Conservation (phyloP, 352 stramenopile genomes). For the Globisporangium rhizosaccharum region DNA sequence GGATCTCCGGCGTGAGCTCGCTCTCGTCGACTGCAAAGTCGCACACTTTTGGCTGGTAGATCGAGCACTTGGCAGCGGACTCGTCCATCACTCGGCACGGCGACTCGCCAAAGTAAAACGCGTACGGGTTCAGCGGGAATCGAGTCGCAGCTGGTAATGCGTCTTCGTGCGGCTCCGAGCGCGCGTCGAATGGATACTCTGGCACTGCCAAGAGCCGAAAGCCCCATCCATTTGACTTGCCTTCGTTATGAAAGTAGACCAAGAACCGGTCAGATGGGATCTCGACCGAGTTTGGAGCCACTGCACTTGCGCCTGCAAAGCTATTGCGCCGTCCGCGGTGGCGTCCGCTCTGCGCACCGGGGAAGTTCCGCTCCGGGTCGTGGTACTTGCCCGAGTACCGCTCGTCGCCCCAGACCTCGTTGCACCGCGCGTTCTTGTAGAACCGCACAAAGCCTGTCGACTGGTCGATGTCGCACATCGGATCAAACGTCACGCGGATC, state of each 20-base stretch:
- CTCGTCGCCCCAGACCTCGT: conserved; percentile 66
- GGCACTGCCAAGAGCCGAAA: conserved; percentile 58
- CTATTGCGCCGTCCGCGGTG: conserved; percentile 27
- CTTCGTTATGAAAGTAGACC: conserved; percentile 68
- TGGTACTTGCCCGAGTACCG: conserved; percentile 72
- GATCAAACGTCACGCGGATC: conserved; percentile 75
- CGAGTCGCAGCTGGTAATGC: neutral
- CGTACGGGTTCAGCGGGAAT: conserved; percentile 39
- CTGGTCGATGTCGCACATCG: conserved; percentile 58
- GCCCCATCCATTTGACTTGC: conserved; percentile 49
- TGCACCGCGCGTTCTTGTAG: conserved; percentile 62
- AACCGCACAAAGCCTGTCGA: conserved; percentile 59
- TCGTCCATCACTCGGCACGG: conserved; percentile 42
- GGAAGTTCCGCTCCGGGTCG: conserved; percentile 70
- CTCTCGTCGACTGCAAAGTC: conserved; percentile 41
- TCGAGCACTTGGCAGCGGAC: conserved; percentile 49
- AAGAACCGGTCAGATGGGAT: conserved; percentile 66
- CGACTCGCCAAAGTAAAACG: conserved; percentile 68
- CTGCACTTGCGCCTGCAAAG: neutral
- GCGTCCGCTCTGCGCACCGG: conserved; percentile 55
- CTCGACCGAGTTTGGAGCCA: conserved; percentile 32
- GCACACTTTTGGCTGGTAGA: conserved; percentile 51
- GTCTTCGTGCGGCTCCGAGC: neutral
- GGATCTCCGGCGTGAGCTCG: conserved; percentile 45
- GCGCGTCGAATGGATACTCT: conserved; percentile 20